Evolutionary conservation across 1,284 basidiomycete species (phyloP), one percentile per base, ranked within the genome.

Genomic region (Ustilago cynodontis): DNA sequence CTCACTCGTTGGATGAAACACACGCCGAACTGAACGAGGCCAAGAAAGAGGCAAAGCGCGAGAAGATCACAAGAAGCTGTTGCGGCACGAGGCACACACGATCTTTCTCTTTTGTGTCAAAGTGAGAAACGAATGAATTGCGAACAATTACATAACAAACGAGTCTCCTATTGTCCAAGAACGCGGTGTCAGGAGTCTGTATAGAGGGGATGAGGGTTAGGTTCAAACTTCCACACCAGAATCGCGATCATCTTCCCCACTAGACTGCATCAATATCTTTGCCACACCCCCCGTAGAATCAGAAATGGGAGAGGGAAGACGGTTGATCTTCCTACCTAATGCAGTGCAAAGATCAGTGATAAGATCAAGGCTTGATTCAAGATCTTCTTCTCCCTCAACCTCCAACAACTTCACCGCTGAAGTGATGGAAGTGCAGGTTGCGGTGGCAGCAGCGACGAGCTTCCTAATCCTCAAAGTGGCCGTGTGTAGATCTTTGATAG

Each of bases 341-440:
- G 64, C 64, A 22, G 64, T 67, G 64, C 72, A 75, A 0, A 75
- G 54, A 29, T 75, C 72, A 1, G 72, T 75, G 24, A 75, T 51
- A 3, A 33, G 33, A n/a, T 75, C 72, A 3, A 69, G 39, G 20
- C 53, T 37, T 1, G 41, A 24, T 14, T 75, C 67, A 7, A 75
- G 14, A 29, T 63, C 60, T 6, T 66, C 35, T 16, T 47, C 52
- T 18, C 14, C 35, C 14, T 37, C 35, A 6, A 37, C 35, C 35
- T 11, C 35, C 11, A 14, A 8, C 35, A 3, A 8, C 35, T 6
- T 16, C 14, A 9, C 33, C 20, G 29, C 9, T 8, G 13, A 20
- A 16, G 16, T 22, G 2, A 54, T 28, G n/a, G 20, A 6, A 20
- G 24, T 49, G 47, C 4, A 24, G 13, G n/a, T 14, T 26, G 22